These are phyloP conservation scores for Solanum rostratum DNA, from an alignment of 257 asterid species.

Conservation along the genomic window DNA sequence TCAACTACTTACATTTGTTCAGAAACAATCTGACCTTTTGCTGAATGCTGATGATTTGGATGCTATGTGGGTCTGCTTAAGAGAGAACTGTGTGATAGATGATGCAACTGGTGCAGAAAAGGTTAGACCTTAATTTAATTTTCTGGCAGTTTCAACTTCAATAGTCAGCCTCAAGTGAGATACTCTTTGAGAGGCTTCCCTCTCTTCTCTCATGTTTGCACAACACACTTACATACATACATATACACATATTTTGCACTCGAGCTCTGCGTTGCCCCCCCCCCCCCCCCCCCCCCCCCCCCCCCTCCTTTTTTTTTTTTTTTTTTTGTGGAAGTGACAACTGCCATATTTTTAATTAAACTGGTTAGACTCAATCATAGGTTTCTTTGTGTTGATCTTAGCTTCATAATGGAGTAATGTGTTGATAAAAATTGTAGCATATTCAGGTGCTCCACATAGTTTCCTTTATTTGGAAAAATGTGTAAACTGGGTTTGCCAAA, in stretches of 20 bases:
- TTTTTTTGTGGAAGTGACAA: background rate
- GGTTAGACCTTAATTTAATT: slow-evolving; percentile 26
- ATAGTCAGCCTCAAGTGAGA: background rate
- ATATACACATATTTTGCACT: background rate
- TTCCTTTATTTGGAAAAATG: background rate
- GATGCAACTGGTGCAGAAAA: slow-evolving; percentile 99
- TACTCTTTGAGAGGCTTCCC: background rate
- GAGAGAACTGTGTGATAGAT: slow-evolving; percentile 97
- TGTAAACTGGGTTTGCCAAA: background rate
- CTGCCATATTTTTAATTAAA: background rate
- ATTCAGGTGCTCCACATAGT: background rate
- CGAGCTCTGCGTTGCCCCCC: background rate
- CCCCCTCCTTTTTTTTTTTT: too few relatives aligned
- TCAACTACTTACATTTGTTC: slow-evolving; percentile 12
- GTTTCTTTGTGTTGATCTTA: background rate
- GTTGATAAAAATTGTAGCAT: background rate
- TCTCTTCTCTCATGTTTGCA: background rate
- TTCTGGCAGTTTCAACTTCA: background rate
- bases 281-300: background rate
- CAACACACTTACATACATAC: background rate
- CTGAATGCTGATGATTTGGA: slow-evolving; percentile 99
- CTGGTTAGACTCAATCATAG: background rate
- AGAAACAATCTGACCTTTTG: slow-evolving; percentile 98
- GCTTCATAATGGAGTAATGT: background rate
- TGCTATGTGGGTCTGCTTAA: slow-evolving; percentile 98